Percentiles rank a stretch among this genome's conserved stretches.
Evolutionary conservation across 306 rosid genomes (phyloP).

Genomic region (Quercus bicolor): DNA sequence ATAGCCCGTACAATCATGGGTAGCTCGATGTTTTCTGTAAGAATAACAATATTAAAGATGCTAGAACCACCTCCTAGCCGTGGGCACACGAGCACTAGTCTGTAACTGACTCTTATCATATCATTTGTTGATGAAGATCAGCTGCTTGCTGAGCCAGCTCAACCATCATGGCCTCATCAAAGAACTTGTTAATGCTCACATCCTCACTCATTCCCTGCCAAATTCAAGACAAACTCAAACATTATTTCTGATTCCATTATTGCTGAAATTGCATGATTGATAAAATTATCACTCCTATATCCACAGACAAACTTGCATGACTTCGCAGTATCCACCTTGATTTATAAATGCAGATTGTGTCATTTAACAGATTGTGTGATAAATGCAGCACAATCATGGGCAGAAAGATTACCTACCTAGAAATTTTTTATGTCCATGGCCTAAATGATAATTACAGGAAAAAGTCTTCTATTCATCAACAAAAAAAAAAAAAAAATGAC

Average conservation of each 20-base stretch:
- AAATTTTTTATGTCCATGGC: background rate
- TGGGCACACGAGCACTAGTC: background rate
- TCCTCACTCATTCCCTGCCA: conserved; percentile 98
- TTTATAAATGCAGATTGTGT: background rate
- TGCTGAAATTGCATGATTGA: background rate
- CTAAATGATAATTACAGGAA: background rate
- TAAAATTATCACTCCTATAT: background rate
- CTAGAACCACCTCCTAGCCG: background rate
- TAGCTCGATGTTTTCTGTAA: no score
- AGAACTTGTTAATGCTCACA: conserved; percentile 90
- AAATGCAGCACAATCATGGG: background rate
- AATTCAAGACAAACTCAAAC: conserved; percentile 2
- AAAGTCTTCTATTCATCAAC: no score
- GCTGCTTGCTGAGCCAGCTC: conserved; percentile 98
- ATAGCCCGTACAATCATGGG: no score
- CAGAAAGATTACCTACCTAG: background rate
- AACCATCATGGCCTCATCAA: conserved; percentile 99
- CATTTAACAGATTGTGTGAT: background rate
- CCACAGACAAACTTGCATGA: background rate
- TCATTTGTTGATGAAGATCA: conserved; percentile 95
- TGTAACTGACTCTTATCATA: conserved; percentile 33
- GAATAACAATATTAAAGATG: no score
- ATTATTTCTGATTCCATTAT: background rate
- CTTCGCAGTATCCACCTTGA: background rate
- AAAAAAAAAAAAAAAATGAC: no score